Conservation (phyloP, 139 green algal species). For the Dunaliella primolecta region DNA sequence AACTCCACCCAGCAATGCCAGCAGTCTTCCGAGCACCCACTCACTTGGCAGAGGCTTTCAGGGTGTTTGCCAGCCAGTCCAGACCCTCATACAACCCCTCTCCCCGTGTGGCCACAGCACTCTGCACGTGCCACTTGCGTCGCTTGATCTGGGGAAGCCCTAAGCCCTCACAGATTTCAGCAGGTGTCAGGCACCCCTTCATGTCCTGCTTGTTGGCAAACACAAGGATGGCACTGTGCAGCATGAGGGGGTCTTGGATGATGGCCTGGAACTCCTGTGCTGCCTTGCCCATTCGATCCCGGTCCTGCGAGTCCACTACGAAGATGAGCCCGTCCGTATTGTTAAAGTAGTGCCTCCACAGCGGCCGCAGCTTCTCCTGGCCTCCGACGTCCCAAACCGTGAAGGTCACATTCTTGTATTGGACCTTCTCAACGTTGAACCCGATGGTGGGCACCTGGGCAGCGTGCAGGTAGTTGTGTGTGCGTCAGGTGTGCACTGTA, state of each 20-base stretch:
- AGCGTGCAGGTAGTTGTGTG: no score
- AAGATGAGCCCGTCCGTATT: constrained; percentile 97
- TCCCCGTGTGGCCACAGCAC: constrained; percentile 85
- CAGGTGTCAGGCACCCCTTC: constrained; percentile 56
- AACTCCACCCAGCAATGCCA: no score
- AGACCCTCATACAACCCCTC: constrained; percentile 98
- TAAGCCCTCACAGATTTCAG: constrained; percentile 84
- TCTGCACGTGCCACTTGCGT: constrained; percentile 92
- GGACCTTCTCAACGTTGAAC: constrained; percentile 78
- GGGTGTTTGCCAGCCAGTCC: constrained; percentile 78
- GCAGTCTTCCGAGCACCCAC: no score
- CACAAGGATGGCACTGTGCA: constrained; percentile 73
- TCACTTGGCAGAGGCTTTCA: not conserved
- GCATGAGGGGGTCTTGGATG: constrained; percentile 82
- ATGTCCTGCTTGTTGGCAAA: constrained; percentile 99
- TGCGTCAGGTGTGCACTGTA: no score
- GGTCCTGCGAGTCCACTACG: constrained; percentile 97
- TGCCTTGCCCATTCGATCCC: constrained; percentile 88
- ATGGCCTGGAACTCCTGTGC: constrained; percentile 93
- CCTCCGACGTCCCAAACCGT: constrained; percentile 94
- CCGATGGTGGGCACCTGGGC: constrained; percentile 14
- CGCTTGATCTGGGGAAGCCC: constrained; percentile 75
- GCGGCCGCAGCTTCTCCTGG: constrained; percentile 42
- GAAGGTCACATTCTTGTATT: constrained; percentile 94
- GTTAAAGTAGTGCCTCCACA: constrained; percentile 96